Evolutionary conservation across 1,284 basidiomycete genomes (phyloP).

Genomic region (Puccinia horiana): DNA sequence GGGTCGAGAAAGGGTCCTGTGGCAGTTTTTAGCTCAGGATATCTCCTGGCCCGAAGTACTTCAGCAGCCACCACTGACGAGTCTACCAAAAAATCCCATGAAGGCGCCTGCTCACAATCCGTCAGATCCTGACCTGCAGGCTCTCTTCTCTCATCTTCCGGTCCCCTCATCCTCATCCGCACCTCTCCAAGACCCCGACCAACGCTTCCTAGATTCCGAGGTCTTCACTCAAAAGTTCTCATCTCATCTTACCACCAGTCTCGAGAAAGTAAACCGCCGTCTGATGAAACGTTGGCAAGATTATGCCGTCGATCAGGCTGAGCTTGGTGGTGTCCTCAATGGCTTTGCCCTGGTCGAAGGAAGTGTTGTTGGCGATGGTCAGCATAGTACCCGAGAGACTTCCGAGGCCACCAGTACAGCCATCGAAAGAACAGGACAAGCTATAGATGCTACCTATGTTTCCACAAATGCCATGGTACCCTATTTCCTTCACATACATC

Average conservation of each 20-base stretch:
- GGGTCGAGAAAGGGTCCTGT: conserved; percentile 89
- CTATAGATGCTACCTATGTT: conserved; percentile 89
- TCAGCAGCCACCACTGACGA: conserved; percentile 83
- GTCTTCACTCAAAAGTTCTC: conserved; percentile 95
- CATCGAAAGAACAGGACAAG: conserved; percentile 90
- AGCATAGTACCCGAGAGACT: conserved; percentile 52
- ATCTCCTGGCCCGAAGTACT: conserved; percentile 94
- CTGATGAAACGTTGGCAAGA: conserved; percentile 93
- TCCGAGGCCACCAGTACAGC: conserved; percentile 70
- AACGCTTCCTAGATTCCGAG: conserved; percentile 93
- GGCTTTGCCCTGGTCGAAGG: conserved; percentile 87
- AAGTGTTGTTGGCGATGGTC: conserved; percentile 52
- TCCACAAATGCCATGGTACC: conserved; percentile 79
- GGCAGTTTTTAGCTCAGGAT: conserved; percentile 90
- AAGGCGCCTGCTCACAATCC: conserved; percentile 94
- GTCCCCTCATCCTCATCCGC: conserved; percentile 73
- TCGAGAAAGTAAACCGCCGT: conserved; percentile 94
- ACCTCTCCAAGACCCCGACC: conserved; percentile 81
- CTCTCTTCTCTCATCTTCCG: conserved; percentile 80
- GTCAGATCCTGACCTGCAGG: conserved; percentile 72
- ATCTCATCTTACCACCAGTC: conserved; percentile 80
- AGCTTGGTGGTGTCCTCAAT: conserved; percentile 91
- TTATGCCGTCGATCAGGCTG: conserved; percentile 83
- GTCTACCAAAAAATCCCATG: conserved; percentile 89
- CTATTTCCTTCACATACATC: not conserved